A percentile compares a stretch with the other conserved stretches of the same genome.
Conservation (phyloP, 2,329 filamentous ascomycete genomes). For the Fusarium sp. region DNA sequence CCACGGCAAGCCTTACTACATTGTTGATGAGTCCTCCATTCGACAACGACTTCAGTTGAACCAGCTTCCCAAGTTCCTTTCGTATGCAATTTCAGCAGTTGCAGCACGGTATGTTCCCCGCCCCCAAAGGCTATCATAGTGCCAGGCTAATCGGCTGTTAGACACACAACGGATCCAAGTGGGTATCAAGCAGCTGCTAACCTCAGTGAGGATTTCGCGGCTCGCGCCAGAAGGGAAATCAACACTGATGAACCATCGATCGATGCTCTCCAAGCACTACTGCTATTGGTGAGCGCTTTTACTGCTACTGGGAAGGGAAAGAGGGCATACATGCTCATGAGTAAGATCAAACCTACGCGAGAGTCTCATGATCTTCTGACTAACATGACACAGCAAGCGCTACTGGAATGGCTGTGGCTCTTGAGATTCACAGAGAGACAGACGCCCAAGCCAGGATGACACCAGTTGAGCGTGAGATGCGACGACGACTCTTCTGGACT, state of each 20-base stretch:
- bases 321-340: constrained; percentile 87
- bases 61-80: constrained; percentile 69
- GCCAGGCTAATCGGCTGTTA: constrained; percentile 22
- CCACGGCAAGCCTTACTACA: constrained; percentile 85
- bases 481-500: constrained; percentile 87
- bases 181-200: constrained; percentile 76
- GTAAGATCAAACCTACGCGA: constrained; percentile 58
- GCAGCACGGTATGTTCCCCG: constrained; percentile 65
- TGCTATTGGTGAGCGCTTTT: constrained; percentile 81
- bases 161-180: constrained; percentile 76
- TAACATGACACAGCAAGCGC: constrained; percentile 71
- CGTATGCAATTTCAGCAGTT: constrained; percentile 71
- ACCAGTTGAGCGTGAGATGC: constrained; percentile 78
- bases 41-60: constrained; percentile 78
- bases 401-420: constrained; percentile 84
- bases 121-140: background rate
- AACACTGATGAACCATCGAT: constrained; percentile 86
- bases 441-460: constrained; percentile 72
- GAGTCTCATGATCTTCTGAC: constrained; percentile 20
- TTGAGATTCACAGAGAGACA: constrained; percentile 84
- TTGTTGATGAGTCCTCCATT: constrained; percentile 81
- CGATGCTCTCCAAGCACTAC: constrained; percentile 79
- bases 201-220: constrained; percentile 78
- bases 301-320: constrained; percentile 84
- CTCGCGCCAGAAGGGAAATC: constrained; percentile 75